Evolutionary conservation across 2,329 filamentous ascomycete species (phyloP).

Genomic region (Tolypocladium paradoxum): DNA sequence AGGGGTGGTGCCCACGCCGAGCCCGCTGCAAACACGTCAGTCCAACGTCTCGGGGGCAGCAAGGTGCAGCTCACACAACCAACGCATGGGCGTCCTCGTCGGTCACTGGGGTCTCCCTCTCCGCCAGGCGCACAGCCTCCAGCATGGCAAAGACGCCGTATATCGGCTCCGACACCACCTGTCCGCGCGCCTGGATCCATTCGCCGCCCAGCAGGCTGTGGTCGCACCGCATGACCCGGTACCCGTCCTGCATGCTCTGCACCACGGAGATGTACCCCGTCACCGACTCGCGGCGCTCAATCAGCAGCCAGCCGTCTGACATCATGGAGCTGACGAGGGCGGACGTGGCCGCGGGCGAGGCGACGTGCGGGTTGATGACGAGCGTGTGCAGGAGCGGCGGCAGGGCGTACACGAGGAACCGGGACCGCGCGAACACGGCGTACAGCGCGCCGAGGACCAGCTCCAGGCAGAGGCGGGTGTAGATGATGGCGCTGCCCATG

Average conservation of each 20-base stretch:
- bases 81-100: constrained; percentile 68
- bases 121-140: constrained; percentile 76
- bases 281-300: constrained; percentile 74
- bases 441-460: constrained; percentile 55
- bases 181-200: constrained; percentile 55
- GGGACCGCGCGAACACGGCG: constrained; percentile 56
- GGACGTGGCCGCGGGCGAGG: constrained; percentile 46
- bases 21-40: constrained; percentile 44
- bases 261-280: constrained; percentile 91
- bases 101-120: constrained; percentile 39
- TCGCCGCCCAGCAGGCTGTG: constrained; percentile 90
- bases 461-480: constrained; percentile 65
- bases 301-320: constrained; percentile 57
- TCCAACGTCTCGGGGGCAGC: background rate
- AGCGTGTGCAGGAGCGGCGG: constrained; percentile 65
- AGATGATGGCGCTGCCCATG: constrained; percentile 51
- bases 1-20: constrained; percentile 87
- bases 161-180: constrained; percentile 66
- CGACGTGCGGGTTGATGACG: constrained; percentile 64
- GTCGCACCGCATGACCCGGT: constrained; percentile 80
- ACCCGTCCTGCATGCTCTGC: constrained; percentile 60
- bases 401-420: constrained; percentile 52
- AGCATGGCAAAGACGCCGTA: constrained; percentile 96
- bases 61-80: constrained; percentile 57
- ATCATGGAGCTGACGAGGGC: constrained; percentile 56